These are phyloP conservation scores for Achaetomiella virescens DNA, from an alignment of 495 filamentous ascomycete genomes.

Conservation along the genomic window DNA sequence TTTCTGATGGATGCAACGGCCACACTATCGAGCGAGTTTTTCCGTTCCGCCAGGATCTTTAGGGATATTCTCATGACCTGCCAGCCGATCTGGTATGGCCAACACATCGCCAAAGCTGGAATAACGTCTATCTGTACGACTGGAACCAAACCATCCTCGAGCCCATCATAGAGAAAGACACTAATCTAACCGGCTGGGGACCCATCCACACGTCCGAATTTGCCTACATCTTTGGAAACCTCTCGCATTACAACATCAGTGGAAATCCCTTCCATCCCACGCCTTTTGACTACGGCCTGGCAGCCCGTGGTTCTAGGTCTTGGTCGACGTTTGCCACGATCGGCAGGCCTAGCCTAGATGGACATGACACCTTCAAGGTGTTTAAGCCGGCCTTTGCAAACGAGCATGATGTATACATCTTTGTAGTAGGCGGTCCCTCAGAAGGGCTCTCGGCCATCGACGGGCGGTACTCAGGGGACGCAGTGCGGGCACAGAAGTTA, in stretches of 20 bases:
- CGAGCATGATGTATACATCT: not conserved
- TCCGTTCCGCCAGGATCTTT: not conserved
- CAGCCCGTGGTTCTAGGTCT: not conserved
- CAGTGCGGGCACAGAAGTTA: not conserved
- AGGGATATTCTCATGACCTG: not conserved
- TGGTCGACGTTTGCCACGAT: not conserved
- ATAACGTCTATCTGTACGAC: not conserved
- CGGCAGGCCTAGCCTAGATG: not conserved
- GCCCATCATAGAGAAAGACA: not conserved
- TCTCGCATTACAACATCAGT: not conserved
- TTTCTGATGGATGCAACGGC: not conserved
- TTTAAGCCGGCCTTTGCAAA: not conserved
- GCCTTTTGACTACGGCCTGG: not conserved
- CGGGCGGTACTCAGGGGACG: not conserved
- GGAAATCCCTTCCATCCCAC: not conserved
- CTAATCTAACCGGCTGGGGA: not conserved
- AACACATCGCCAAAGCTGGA: not conserved
- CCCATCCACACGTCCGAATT: not conserved
- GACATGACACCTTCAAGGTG: not conserved
- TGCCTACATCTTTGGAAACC: not conserved
- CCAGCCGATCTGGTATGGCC: not conserved
- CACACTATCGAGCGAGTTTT: not conserved
- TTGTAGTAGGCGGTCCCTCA: not conserved
- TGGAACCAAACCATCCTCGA: slow-evolving; percentile 1
- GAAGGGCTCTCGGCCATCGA: not conserved